These are phyloP conservation scores for Onygena corvina DNA, from an alignment of 2,329 filamentous ascomycete species.

Conservation along the genomic window DNA sequence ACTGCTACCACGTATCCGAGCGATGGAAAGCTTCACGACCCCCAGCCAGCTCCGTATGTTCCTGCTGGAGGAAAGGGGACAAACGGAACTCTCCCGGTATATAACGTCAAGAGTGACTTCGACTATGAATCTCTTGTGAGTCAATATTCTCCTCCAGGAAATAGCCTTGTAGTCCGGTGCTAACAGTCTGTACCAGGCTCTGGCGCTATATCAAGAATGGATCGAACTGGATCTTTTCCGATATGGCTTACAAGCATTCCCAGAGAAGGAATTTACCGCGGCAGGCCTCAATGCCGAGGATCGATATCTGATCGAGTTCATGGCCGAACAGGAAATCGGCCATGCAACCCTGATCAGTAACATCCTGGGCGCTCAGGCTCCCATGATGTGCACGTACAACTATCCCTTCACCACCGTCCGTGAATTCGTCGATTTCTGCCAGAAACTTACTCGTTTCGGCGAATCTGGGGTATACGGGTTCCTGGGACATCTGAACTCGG, in stretches of 20 bases:
- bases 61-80: conserved; percentile 64
- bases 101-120: conserved; percentile 68
- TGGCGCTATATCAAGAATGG: conserved; percentile 71
- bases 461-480: conserved; percentile 74
- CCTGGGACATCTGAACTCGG: conserved; percentile 62
- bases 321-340: conserved; percentile 64
- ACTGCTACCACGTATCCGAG: conserved; percentile 59
- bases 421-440: conserved; percentile 72
- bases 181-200: conserved; percentile 29
- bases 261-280: conserved; percentile 54
- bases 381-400: conserved; percentile 66
- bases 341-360: conserved; percentile 67
- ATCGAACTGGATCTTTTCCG: conserved; percentile 77
- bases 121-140: conserved; percentile 61
- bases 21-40: conserved; percentile 55
- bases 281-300: conserved; percentile 59
- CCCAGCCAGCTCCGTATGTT: conserved; percentile 58
- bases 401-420: conserved; percentile 64
- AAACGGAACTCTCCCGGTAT: conserved; percentile 63
- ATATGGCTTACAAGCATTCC: conserved; percentile 59
- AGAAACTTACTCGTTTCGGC: conserved; percentile 72
- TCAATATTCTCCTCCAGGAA: not conserved
- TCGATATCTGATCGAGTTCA: conserved; percentile 59
- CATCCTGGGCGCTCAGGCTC: conserved; percentile 60
- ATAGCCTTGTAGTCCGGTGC: not conserved